These are phyloP conservation scores for Hordeum pubiflorum DNA, from an alignment of 202 grass and related monocot genomes.

Conservation along the genomic window DNA sequence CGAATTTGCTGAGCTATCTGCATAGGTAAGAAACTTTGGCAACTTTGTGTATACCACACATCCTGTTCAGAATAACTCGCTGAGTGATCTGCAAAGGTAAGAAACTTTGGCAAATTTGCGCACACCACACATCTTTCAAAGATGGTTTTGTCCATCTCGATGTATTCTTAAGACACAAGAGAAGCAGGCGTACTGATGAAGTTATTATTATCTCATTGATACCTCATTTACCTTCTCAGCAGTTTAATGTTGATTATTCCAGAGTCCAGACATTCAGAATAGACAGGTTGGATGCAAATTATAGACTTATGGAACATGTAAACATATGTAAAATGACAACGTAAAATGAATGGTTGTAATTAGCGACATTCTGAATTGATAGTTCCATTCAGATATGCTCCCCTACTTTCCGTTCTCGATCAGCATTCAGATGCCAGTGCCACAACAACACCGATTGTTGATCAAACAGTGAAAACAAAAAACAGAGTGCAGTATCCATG, in stretches of 20 bases:
- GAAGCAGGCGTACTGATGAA: not conserved
- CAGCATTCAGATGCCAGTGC: not conserved
- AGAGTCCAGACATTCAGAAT: not conserved
- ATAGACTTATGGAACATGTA: not conserved
- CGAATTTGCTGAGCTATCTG: slow-evolving; percentile 7
- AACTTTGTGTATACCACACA: not conserved
- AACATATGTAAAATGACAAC: not conserved
- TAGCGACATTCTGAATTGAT: not conserved
- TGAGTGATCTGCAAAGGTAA: not conserved
- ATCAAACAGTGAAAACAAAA: not conserved
- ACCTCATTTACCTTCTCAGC: not conserved
- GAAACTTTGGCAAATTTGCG: slow-evolving; percentile 28
- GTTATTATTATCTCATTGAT: not conserved
- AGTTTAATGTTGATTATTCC: not conserved
- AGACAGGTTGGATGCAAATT: not conserved
- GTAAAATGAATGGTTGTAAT: not conserved
- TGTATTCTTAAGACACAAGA: not conserved
- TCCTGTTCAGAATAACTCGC: not conserved
- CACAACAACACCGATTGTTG: not conserved
- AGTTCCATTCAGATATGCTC: not conserved
- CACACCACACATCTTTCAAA: slow-evolving; percentile 12
- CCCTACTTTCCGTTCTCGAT: not conserved
- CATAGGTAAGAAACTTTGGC: slow-evolving; percentile 23
- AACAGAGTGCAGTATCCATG: not conserved
- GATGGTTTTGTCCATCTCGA: not conserved